Conservation (phyloP, 2,329 filamentous ascomycete species). For the Colletotrichum sp. region DNA sequence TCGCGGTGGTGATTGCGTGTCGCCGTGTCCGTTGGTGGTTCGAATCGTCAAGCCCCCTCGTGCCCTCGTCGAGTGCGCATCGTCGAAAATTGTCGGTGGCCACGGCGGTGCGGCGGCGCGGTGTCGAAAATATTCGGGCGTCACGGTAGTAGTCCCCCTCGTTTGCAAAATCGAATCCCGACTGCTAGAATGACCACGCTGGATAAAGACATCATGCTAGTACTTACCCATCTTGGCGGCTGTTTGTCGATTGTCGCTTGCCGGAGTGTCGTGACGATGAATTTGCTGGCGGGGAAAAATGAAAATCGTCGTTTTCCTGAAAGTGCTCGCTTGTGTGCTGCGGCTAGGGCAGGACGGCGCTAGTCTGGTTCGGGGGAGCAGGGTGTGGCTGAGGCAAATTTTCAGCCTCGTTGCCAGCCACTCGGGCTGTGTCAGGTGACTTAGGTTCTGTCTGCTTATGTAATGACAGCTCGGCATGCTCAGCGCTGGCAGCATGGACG, state of each 20-base stretch:
- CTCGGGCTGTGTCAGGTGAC: slow-evolving; percentile 2
- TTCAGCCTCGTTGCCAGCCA: slow-evolving; percentile 2
- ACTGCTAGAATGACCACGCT: neutral
- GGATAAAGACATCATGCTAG: neutral
- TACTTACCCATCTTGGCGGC: slow-evolving; percentile 25
- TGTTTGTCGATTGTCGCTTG: slow-evolving; percentile 24
- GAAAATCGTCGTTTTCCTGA: slow-evolving; percentile 18
- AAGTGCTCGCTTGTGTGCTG: slow-evolving; percentile 21
- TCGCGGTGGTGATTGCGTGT: neutral
- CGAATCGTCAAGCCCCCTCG: neutral
- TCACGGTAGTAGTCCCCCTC: neutral
- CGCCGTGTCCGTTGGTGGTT: neutral
- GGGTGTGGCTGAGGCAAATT: slow-evolving; percentile 6
- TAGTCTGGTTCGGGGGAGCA: neutral
- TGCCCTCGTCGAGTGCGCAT: slow-evolving; percentile 6
- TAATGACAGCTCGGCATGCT: neutral
- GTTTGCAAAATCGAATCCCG: neutral
- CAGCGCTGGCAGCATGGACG: neutral
- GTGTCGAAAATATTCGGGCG: neutral
- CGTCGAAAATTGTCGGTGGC: neutral
- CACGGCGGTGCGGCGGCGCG: neutral
- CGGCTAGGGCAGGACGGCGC: slow-evolving; percentile 20
- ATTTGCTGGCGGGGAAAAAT: slow-evolving; percentile 9
- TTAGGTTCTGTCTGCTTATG: neutral
- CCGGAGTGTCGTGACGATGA: slow-evolving; percentile 25